phyloP scores from a whole-genome alignment of 2,329 filamentous ascomycete species.

The Stachybotrys elegans region DNA sequence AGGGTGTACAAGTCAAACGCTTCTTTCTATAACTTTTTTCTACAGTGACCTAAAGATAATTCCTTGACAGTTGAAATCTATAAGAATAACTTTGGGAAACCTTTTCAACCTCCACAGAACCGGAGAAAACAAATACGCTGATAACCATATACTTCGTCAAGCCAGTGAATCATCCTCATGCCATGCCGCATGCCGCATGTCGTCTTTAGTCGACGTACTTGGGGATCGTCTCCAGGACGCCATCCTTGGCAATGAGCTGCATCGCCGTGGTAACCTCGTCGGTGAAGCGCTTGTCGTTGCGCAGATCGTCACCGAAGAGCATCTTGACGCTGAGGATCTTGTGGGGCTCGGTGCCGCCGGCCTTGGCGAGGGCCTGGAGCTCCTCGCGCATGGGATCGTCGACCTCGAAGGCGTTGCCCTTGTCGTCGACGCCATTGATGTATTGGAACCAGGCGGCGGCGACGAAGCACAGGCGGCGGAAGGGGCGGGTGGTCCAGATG shows the following conservation, averaged over 20 bases:
- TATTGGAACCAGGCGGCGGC: conserved; percentile 47
- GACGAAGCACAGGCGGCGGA: conserved; percentile 43
- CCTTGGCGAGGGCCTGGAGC: conserved; percentile 38
- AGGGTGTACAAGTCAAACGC: too few relatives aligned
- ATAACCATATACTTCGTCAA: too few relatives aligned
- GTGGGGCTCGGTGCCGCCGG: conserved; percentile 34
- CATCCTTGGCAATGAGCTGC: conserved; percentile 40
- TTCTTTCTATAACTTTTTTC: too few relatives aligned
- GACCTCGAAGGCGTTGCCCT: conserved; percentile 33
- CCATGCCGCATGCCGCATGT: too few relatives aligned
- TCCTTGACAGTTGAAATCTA: too few relatives aligned
- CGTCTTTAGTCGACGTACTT: conserved; percentile 36
- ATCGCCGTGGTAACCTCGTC: conserved; percentile 40
- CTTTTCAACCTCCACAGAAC: too few relatives aligned
- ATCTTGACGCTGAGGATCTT: conserved; percentile 39
- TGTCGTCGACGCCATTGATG: conserved; percentile 44
- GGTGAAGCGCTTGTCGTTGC: conserved; percentile 41
- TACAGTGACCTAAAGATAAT: too few relatives aligned
- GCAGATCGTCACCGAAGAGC: conserved; percentile 48
- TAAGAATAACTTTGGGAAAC: too few relatives aligned
- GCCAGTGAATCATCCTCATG: too few relatives aligned
- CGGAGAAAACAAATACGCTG: too few relatives aligned
- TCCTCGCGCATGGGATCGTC: conserved; percentile 45
- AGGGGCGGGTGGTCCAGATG: conserved; percentile 39
- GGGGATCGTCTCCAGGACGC: conserved; percentile 42